Base-by-base conservation (phyloP, 2,329 filamentous ascomycete species). In the Sclerotinia subarctica region DNA sequence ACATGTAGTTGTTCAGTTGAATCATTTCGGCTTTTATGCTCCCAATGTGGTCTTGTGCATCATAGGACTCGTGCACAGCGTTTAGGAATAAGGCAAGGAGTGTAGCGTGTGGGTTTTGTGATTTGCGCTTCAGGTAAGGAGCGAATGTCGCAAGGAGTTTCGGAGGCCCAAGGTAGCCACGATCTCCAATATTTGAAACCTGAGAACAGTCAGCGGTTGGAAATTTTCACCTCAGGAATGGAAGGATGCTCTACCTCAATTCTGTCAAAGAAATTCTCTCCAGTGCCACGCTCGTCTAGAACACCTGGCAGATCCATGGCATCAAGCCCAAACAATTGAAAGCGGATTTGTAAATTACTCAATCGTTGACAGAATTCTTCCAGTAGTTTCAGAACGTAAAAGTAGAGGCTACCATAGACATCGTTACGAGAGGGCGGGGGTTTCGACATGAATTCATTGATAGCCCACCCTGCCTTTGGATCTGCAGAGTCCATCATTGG, bases 391-490 rank as follows among this genome's bases (percentile, higher is more conserved):
- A 44, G 65, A 10, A 67, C 10, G 13, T 67, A 53, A n/a, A 67
- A 44, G 19, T 49, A 64, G 13, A 67, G 57, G 35, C 32, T 67
- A 2, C 65, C 65, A 46, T 67, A 67, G 24, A 67, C 21, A 49
- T 67, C 65, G n/a, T 67, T 64, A 2, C 32, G 60, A 44, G 65
- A 24, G 71, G n/a, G 67, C 24, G 5, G 47, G 8, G n/a, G 21
- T 7, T 67, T 64, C 2, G 46, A 46, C 24, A 38, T 6, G 24
- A 42, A 32, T 15, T 38, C 42, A 3, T 64, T 19, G 19, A 53
- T 8, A 1, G 58, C 4, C 81, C 80, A 83, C 3, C 80, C 79
- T 21, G 73, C 51, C 2, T 78, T 65, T 26, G 81, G 79, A 66
- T 80, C 75, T 0, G 79, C 75, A 53, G 60, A 67, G 59, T 81